Conservation (phyloP, 2,329 filamentous ascomycete species). For the Graphilbum fragrans region DNA sequence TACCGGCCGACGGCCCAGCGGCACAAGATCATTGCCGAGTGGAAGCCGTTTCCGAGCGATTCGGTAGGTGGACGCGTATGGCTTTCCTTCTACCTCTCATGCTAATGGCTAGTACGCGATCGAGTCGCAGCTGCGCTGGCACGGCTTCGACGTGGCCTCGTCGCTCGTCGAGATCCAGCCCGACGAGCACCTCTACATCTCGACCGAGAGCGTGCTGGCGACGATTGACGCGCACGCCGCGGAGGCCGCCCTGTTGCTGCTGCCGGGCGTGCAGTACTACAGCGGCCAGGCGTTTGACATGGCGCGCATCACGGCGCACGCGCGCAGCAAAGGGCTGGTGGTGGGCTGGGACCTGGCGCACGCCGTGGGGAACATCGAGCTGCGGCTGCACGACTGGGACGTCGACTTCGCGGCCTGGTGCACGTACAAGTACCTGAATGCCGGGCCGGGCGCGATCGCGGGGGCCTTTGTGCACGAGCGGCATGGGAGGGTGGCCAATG, state of each 20-base stretch:
- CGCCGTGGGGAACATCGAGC: conserved; percentile 68
- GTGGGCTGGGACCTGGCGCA: conserved; percentile 49
- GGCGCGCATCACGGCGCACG: conserved; percentile 62
- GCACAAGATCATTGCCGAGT: conserved; percentile 80
- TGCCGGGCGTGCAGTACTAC: conserved; percentile 87
- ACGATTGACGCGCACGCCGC: conserved; percentile 64
- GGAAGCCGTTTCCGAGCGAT: conserved; percentile 85
- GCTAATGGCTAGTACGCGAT: conserved; percentile 79
- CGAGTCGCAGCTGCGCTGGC: conserved; percentile 65
- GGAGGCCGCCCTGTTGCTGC: conserved; percentile 55
- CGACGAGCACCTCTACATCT: conserved; percentile 42
- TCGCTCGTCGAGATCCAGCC: conserved; percentile 67
- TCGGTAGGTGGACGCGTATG: no score
- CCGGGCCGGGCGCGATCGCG: conserved; percentile 69
- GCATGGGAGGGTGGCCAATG: conserved; percentile 48
- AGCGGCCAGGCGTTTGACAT: conserved; percentile 86
- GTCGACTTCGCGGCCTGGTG: conserved; percentile 92
- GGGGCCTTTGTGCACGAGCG: conserved; percentile 70
- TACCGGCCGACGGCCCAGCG: conserved; percentile 53
- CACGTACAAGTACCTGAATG: conserved; percentile 89
- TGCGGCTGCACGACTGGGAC: conserved; percentile 74
- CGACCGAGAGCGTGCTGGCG: conserved; percentile 58
- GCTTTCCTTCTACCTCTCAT: no score
- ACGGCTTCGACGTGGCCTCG: conserved; percentile 51
- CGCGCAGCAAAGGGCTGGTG: conserved; percentile 41